phyloP scores from a whole-genome alignment of 768 basidiomycete species.

The Dacryopinax primogenitus region DNA sequence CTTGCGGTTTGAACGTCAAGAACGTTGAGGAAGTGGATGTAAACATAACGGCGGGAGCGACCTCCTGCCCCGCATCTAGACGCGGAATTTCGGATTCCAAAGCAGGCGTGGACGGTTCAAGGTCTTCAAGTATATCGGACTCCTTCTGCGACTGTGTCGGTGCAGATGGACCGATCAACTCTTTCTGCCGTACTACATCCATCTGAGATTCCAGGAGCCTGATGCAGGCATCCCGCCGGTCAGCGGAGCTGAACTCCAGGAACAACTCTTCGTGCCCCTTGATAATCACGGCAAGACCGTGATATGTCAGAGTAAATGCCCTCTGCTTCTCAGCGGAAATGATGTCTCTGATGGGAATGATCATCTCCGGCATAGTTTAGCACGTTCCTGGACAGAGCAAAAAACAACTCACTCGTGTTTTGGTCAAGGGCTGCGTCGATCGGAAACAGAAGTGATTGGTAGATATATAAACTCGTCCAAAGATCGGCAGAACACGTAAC shows the following conservation, averaged over 20 bases:
- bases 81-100: constrained; percentile 33
- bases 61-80: constrained; percentile 50
- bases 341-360: constrained; percentile 81
- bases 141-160: constrained; percentile 49
- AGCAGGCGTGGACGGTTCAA: constrained; percentile 42
- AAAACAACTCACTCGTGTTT: constrained; percentile 56
- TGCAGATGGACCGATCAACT: constrained; percentile 29
- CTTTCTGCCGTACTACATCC: constrained; percentile 49
- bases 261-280: constrained; percentile 96
- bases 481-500: constrained; percentile 77
- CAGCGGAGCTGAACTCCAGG: constrained; percentile 78
- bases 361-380: constrained; percentile 51
- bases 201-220: constrained; percentile 64
- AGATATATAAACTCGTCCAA: constrained; percentile 81
- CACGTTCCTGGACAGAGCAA: constrained; percentile 4
- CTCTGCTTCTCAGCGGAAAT: constrained; percentile 71
- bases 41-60: constrained; percentile 86
- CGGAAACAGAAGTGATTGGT: constrained; percentile 90
- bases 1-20: constrained; percentile 85
- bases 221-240: constrained; percentile 68
- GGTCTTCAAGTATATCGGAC: constrained; percentile 72
- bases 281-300: constrained; percentile 79
- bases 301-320: constrained; percentile 79
- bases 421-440: constrained; percentile 67
- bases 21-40: constrained; percentile 92